Evolutionary conservation across 352 stramenopile genomes (phyloP), one percentile per base, ranked within the genome.

Genomic region (Globisporangium nagaii): DNA sequence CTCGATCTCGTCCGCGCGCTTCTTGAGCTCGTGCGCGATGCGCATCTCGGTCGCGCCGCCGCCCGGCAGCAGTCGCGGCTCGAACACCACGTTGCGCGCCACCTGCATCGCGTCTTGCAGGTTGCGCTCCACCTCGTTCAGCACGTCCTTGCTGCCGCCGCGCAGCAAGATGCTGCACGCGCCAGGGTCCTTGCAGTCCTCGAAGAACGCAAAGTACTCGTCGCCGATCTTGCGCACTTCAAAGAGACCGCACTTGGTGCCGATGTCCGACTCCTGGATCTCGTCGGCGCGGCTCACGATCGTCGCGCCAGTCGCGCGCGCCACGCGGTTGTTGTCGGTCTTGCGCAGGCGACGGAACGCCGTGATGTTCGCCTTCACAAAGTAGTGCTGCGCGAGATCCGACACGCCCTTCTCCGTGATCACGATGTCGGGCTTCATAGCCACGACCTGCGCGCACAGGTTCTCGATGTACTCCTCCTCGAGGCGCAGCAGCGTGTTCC

Each of bases 381-480:
- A 96, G 83, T 98, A 99, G 81, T 99, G 97, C 82, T 99, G 96
- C 10, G 97, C 97, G 58, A 99, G 79, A 73, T 99, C 97, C 27
- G 88, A 98, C 12, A 99, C 96, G 48, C 97, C 97, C 79, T 99
- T 99, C 83, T 99, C 97, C 24, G 97, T 99, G 68, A 99, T 98
- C 43, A 99, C 97, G 75, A 99, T 95, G 73, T 99, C 97, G 3
- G 97, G 97, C 73, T 98, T 98, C 75, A 98, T 94, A 0, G 95
- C 95, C 47, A 99, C 97, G 55, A 99, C 97, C 75, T 99, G 93
- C 27, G 96, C 95, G 65, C 97, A 99, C 65, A 99, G 91, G 66
- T 98, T 98, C 78, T 99, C 95, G 58, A 99, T 98, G 86, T 99
- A 99, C 71, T 99, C 97, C 73, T 99, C 97, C 73, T 99, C 97